Conservation (phyloP, 139 green algal genomes). For the Auxenochlorella pyrenoidosa region DNA sequence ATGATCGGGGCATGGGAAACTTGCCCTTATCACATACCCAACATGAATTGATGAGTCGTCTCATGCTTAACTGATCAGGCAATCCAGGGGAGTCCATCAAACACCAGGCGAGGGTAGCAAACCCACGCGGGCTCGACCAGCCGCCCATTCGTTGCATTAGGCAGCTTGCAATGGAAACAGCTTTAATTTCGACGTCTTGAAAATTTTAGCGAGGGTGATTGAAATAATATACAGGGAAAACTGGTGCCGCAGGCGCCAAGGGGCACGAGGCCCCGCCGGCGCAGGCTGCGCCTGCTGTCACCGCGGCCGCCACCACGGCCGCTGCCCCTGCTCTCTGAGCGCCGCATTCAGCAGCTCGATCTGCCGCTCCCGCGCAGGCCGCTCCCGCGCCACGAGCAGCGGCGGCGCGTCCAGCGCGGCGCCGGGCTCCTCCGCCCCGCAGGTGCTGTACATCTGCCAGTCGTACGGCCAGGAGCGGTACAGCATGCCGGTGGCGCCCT, state of each 20-base stretch:
- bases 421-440: neutral
- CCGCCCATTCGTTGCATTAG: no score
- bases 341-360: constrained; percentile 1
- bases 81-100: no score
- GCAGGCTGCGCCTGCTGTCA: neutral
- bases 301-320: neutral
- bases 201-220: no score
- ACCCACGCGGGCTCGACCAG: no score
- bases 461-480: constrained; percentile 21
- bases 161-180: no score
- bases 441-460: constrained; percentile 30
- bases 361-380: neutral
- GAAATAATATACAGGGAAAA: neutral
- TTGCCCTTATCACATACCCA: no score
- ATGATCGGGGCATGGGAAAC: no score
- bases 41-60: no score
- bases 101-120: no score
- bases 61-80: no score
- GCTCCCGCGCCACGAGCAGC: neutral
- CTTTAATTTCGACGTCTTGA: no score
- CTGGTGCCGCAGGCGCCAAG: neutral
- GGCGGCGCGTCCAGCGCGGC: neutral
- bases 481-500: constrained; percentile 28
- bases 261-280: no score
- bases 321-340: neutral